Conservation (phyloP, 2,329 filamentous ascomycete species). For the Ilyonectria destructans region DNA sequence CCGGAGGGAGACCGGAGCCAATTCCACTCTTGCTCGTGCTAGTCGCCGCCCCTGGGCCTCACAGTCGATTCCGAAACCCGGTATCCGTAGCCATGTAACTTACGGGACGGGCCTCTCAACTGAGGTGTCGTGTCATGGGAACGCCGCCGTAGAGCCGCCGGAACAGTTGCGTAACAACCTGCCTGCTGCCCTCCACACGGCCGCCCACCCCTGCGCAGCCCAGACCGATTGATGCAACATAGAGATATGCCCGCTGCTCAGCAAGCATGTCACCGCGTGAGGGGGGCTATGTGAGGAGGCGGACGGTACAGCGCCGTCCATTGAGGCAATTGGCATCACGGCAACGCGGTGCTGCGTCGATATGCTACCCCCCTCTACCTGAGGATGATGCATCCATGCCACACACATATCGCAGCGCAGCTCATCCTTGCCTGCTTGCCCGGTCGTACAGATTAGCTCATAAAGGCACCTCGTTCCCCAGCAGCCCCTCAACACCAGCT, state of each 20-base stretch:
- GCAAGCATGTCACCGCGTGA: background rate
- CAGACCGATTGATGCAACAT: background rate
- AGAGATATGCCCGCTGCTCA: background rate
- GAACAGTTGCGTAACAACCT: background rate
- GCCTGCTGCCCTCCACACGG: slow-evolving; percentile 1
- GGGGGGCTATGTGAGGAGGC: background rate
- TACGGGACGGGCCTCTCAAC: background rate
- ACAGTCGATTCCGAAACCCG: no score
- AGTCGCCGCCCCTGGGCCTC: no score
- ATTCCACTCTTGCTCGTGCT: no score
- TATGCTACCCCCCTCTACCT: background rate
- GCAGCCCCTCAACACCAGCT: background rate
- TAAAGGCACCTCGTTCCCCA: background rate
- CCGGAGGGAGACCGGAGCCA: no score
- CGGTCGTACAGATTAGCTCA: background rate
- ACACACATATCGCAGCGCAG: background rate
- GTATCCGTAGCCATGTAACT: no score
- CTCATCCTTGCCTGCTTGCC: background rate
- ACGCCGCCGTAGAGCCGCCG: slow-evolving; percentile 1
- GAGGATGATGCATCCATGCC: background rate
- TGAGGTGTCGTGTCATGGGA: background rate
- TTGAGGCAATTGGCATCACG: background rate
- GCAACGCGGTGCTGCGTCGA: no score
- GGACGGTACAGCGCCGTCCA: background rate
- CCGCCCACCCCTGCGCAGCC: background rate